Evolutionary conservation across 768 basidiomycete genomes (phyloP).

Genomic region (Boletellus ananas): DNA sequence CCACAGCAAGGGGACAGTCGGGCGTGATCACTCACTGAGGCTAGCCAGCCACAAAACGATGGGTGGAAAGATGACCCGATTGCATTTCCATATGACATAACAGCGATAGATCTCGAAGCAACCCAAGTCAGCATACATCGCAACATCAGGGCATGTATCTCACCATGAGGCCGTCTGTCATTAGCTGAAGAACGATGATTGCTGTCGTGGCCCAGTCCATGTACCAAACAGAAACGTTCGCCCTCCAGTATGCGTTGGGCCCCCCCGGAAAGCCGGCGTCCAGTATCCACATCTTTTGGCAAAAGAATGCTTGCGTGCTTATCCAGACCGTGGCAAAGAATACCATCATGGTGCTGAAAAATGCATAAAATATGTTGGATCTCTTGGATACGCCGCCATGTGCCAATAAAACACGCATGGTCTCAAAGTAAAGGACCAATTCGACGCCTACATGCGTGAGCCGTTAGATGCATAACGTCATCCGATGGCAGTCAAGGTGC

Average conservation of each 20-base stretch:
- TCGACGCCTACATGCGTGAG: neutral
- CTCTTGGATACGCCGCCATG: neutral
- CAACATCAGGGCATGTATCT: constrained; percentile 2
- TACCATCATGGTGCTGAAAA: constrained; percentile 19
- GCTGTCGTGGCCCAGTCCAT: constrained; percentile 17
- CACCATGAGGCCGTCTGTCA: constrained; percentile 27
- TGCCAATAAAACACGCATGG: constrained; percentile 8
- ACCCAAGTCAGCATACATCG: too few relatives aligned
- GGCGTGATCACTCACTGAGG: constrained; percentile 5
- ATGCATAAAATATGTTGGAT: constrained; percentile 10
- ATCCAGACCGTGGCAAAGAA: constrained; percentile 29
- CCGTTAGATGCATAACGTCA: too few relatives aligned
- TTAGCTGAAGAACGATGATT: constrained; percentile 24
- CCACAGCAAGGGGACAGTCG: too few relatives aligned
- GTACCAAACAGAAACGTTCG: constrained; percentile 13
- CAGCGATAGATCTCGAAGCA: constrained; percentile 35
- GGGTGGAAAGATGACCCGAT: constrained; percentile 1
- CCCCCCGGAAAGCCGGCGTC: constrained; percentile 28
- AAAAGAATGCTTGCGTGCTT: constrained; percentile 9
- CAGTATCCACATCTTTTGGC: constrained; percentile 30
- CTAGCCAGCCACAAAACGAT: constrained; percentile 9
- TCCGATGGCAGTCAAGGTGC: too few relatives aligned
- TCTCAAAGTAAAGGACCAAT: constrained; percentile 9
- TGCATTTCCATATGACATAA: constrained; percentile 29
- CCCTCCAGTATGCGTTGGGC: constrained; percentile 11